These are phyloP conservation scores for Hypoxylon subgilvum DNA, from an alignment of 495 filamentous ascomycete species.

Conservation along the genomic window DNA sequence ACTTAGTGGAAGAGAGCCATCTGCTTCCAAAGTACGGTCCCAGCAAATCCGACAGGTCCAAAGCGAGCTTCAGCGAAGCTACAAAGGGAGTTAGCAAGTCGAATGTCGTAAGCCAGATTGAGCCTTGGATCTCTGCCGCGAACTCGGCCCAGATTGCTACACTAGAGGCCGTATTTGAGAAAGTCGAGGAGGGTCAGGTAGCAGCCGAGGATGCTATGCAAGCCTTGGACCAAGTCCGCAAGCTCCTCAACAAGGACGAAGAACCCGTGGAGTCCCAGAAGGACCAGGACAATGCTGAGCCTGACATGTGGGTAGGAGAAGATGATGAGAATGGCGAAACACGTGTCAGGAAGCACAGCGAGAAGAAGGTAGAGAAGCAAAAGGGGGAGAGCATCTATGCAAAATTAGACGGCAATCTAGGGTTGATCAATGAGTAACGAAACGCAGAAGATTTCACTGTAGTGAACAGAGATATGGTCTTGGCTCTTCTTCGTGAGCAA, in stretches of 20 bases:
- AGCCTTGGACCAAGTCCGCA: slow-evolving; percentile 46
- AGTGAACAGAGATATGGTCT: background rate
- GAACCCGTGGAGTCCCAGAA: slow-evolving; percentile 7
- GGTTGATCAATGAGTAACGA: slow-evolving; percentile 45
- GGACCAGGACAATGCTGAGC: slow-evolving; percentile 34
- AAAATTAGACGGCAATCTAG: slow-evolving; percentile 52
- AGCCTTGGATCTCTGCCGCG: slow-evolving; percentile 58
- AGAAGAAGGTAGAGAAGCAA: slow-evolving; percentile 34
- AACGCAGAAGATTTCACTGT: background rate
- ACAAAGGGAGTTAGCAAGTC: slow-evolving; percentile 37
- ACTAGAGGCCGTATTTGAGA: slow-evolving; percentile 55
- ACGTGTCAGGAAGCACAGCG: slow-evolving; percentile 37
- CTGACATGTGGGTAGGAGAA: slow-evolving; percentile 45
- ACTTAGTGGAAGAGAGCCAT: slow-evolving; percentile 71
- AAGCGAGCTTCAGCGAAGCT: slow-evolving; percentile 32
- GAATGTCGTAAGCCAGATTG: slow-evolving; percentile 48
- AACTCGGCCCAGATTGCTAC: slow-evolving; percentile 56
- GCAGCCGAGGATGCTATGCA: slow-evolving; percentile 52
- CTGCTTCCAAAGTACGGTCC: slow-evolving; percentile 68
- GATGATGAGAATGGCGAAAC: slow-evolving; percentile 31
- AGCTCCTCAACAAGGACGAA: slow-evolving; percentile 41
- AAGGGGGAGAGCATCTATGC: slow-evolving; percentile 47
- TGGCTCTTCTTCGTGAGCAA: background rate
- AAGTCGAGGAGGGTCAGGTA: slow-evolving; percentile 54
- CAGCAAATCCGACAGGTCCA: slow-evolving; percentile 30